Conservation (phyloP, 2,329 filamentous ascomycete species). For the Amylocarpus encephaloides region DNA sequence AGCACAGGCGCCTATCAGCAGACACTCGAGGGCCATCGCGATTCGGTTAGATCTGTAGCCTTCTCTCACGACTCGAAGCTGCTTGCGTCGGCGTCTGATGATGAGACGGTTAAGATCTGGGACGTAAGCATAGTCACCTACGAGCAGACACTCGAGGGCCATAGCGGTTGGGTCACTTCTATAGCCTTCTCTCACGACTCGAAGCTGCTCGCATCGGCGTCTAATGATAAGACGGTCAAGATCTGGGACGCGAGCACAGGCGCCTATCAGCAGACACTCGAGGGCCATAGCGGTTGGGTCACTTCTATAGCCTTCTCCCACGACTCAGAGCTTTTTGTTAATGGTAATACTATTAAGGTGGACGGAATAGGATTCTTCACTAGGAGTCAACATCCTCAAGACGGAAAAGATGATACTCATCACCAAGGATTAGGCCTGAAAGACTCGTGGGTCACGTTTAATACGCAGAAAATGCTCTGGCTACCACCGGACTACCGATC, state of each 20-base stretch:
- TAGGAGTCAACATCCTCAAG: slow-evolving; percentile 13
- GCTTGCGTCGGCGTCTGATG: slow-evolving; percentile 10
- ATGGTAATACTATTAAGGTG: slow-evolving; percentile 11
- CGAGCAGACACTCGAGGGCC: slow-evolving; percentile 7
- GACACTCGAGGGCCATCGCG: background rate
- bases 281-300: slow-evolving; percentile 3
- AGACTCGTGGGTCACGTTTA: slow-evolving; percentile 5
- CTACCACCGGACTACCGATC: slow-evolving; percentile 15
- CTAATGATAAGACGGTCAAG: slow-evolving; percentile 11
- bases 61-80: slow-evolving; percentile 13
- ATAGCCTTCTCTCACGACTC: slow-evolving; percentile 1
- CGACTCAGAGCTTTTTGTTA: slow-evolving; percentile 10
- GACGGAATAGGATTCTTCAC: slow-evolving; percentile 5
- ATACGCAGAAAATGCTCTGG: slow-evolving; percentile 17
- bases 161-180: slow-evolving; percentile 1
- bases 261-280: background rate
- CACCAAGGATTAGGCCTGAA: slow-evolving; percentile 12
- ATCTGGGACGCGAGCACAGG: background rate
- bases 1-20: too few relatives aligned
- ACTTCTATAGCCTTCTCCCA: slow-evolving; percentile 11
- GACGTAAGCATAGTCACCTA: slow-evolving; percentile 2
- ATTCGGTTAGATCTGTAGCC: slow-evolving; percentile 5
- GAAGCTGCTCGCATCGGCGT: slow-evolving; percentile 5
- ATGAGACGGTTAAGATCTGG: slow-evolving; percentile 7
- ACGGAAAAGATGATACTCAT: slow-evolving; percentile 8